Evolutionary conservation across 1,284 basidiomycete genomes (phyloP).

Genomic region (Trametes hirsuta): DNA sequence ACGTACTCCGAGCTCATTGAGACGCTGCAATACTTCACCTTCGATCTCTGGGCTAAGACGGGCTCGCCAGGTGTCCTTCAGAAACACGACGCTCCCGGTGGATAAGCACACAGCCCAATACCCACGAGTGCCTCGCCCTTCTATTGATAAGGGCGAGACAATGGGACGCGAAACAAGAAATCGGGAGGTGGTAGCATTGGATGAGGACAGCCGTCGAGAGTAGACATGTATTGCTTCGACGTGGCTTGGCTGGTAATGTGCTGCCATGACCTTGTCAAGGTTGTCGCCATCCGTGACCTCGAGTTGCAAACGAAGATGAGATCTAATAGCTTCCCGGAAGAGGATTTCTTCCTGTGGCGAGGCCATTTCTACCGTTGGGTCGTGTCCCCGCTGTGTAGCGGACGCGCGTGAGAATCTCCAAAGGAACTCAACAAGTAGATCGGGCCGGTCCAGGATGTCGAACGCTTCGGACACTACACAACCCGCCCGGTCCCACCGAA

Average conservation of each 20-base stretch:
- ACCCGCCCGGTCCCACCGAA: slow-evolving; percentile 18
- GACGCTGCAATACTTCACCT: not conserved
- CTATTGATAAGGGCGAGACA: not conserved
- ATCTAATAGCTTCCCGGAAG: not conserved
- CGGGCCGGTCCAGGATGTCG: slow-evolving; percentile 1
- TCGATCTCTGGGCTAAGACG: not conserved
- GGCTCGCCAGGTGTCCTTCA: slow-evolving; percentile 4
- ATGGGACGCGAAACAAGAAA: slow-evolving; percentile 12
- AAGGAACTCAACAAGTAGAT: slow-evolving; percentile 5
- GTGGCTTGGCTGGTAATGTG: slow-evolving; percentile 6
- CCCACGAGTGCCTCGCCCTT: slow-evolving; percentile 9
- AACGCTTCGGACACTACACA: slow-evolving; percentile 18
- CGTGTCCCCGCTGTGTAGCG: slow-evolving; percentile 6
- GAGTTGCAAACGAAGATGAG: slow-evolving; percentile 3
- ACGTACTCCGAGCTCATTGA: not conserved
- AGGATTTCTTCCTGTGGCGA: not conserved
- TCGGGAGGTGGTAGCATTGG: not conserved
- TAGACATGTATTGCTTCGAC: not conserved
- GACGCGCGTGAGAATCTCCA: slow-evolving; percentile 1
- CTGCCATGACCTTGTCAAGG: not conserved
- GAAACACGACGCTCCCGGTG: not conserved
- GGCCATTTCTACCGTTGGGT: not conserved
- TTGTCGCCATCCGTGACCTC: slow-evolving; percentile 1
- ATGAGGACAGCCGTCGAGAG: not conserved
- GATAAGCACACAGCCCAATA: slow-evolving; percentile 9